Percentiles rank a stretch among this genome's conserved stretches.
These are phyloP conservation scores for Fusarium aywerte DNA, from an alignment of 2,329 filamentous ascomycete genomes.

Conservation along the genomic window DNA sequence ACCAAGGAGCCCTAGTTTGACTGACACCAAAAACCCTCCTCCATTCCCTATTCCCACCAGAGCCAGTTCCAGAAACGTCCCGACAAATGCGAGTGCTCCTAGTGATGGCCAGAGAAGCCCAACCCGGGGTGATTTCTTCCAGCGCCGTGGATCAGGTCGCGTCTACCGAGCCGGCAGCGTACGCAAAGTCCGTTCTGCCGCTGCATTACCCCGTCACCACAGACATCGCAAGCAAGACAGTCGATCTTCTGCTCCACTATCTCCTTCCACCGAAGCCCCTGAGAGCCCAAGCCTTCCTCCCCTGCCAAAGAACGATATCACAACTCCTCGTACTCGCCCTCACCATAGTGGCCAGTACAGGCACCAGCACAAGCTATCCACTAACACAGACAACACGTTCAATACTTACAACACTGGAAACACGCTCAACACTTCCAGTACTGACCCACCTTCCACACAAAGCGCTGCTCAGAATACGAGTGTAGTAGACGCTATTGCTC, in stretches of 20 bases:
- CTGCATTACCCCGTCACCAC: conserved; percentile 71
- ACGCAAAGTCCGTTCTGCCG: conserved; percentile 87
- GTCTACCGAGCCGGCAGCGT: conserved; percentile 70
- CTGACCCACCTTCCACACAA: conserved; percentile 55
- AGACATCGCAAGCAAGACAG: conserved; percentile 63
- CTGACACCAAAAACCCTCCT: conserved; percentile 73
- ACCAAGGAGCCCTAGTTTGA: conserved; percentile 72
- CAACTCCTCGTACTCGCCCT: conserved; percentile 64
- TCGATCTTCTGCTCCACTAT: conserved; percentile 72
- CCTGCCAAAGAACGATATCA: conserved; percentile 77
- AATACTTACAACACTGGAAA: conserved; percentile 66
- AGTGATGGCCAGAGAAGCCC: conserved; percentile 83
- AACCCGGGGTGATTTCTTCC: conserved; percentile 68
- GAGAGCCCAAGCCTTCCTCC: conserved; percentile 79
- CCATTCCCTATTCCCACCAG: conserved; percentile 93
- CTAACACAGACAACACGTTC: conserved; percentile 62
- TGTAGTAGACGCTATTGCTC: conserved; percentile 95
- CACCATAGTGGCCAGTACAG: conserved; percentile 56
- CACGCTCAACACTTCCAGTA: conserved; percentile 62
- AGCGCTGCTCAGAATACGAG: conserved; percentile 75
- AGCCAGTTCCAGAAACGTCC: conserved; percentile 83
- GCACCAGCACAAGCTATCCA: conserved; percentile 69
- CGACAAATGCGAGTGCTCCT: conserved; percentile 70
- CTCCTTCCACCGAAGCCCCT: conserved; percentile 72
- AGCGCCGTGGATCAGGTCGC: conserved; percentile 61